A percentile compares a stretch with the other conserved stretches of the same genome.
Conservation (phyloP, 352 stramenopile species). For the Phytopythium boreale region DNA sequence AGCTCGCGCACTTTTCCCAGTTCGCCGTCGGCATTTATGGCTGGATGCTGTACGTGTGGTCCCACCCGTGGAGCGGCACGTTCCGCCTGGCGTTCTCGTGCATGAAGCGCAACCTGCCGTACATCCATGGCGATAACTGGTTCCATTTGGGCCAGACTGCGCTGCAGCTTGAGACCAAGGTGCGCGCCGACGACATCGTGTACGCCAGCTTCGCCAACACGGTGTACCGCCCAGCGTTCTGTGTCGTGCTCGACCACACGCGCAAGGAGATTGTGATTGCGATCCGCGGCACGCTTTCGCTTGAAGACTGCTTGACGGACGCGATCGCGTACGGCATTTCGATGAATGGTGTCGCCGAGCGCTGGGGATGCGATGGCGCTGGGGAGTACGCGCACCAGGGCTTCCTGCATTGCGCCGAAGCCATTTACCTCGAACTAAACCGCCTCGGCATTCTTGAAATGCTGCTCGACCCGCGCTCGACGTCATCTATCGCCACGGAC, state of each 20-base stretch:
- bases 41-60: constrained; percentile 90
- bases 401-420: constrained; percentile 75
- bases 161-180: constrained; percentile 75
- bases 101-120: constrained; percentile 48
- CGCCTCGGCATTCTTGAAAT: constrained; percentile 79
- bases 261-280: constrained; percentile 73
- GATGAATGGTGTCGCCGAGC: constrained; percentile 61
- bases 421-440: constrained; percentile 70
- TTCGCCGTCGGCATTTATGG: constrained; percentile 87
- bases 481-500: constrained; percentile 36
- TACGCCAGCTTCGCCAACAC: constrained; percentile 80
- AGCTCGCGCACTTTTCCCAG: constrained; percentile 83
- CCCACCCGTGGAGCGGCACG: constrained; percentile 81
- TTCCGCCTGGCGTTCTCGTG: constrained; percentile 75
- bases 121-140: constrained; percentile 86
- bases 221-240: constrained; percentile 80
- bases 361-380: constrained; percentile 61
- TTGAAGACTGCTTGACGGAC: constrained; percentile 87
- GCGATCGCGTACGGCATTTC: constrained; percentile 82
- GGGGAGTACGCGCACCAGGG: constrained; percentile 82
- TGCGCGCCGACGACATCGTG: constrained; percentile 67
- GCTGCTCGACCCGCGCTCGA: constrained; percentile 70
- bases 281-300: constrained; percentile 80
- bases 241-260: constrained; percentile 73
- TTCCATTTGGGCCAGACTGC: constrained; percentile 77